These are phyloP conservation scores for Fusarium tupiense DNA, from an alignment of 2,329 filamentous ascomycete species.

Conservation along the genomic window DNA sequence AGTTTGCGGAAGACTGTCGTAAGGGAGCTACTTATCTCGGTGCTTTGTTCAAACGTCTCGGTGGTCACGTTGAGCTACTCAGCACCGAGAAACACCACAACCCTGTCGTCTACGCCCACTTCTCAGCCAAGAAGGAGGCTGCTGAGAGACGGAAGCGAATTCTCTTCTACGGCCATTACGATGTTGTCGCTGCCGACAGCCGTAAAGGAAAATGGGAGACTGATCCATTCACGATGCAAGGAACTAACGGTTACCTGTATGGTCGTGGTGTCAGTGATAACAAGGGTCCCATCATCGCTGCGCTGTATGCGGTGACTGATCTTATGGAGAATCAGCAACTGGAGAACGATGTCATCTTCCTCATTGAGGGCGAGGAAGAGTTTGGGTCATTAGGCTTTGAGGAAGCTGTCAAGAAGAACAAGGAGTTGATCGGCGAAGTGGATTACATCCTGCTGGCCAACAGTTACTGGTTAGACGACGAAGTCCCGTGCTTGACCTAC, in stretches of 20 bases:
- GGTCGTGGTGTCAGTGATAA: slow-evolving; percentile 98
- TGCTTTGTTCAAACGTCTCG: slow-evolving; percentile 89
- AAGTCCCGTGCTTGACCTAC: slow-evolving; percentile 94
- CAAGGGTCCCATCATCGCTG: slow-evolving; percentile 94
- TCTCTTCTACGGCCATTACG: slow-evolving; percentile 97
- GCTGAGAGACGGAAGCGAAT: slow-evolving; percentile 80
- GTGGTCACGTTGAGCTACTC: slow-evolving; percentile 90
- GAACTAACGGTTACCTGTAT: slow-evolving; percentile 91
- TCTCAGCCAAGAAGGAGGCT: slow-evolving; percentile 77
- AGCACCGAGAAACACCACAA: slow-evolving; percentile 83
- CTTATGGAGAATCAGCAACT: slow-evolving; percentile 84
- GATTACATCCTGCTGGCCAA: slow-evolving; percentile 97
- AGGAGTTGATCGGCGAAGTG: slow-evolving; percentile 85
- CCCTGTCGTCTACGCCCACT: slow-evolving; percentile 92
- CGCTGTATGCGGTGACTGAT: slow-evolving; percentile 92
- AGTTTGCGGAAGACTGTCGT: slow-evolving; percentile 91
- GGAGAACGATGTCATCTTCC: slow-evolving; percentile 87
- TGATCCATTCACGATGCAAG: slow-evolving; percentile 90
- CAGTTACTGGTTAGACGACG: slow-evolving; percentile 98
- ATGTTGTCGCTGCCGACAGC: slow-evolving; percentile 90
- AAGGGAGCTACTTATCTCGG: slow-evolving; percentile 91
- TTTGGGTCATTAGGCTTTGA: slow-evolving; percentile 92
- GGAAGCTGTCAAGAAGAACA: slow-evolving; percentile 81
- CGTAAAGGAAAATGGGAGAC: slow-evolving; percentile 84
- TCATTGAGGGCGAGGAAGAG: slow-evolving; percentile 98